Evolutionary conservation across 495 filamentous ascomycete genomes (phyloP).

Genomic region (Clavariopsis aquatica): DNA sequence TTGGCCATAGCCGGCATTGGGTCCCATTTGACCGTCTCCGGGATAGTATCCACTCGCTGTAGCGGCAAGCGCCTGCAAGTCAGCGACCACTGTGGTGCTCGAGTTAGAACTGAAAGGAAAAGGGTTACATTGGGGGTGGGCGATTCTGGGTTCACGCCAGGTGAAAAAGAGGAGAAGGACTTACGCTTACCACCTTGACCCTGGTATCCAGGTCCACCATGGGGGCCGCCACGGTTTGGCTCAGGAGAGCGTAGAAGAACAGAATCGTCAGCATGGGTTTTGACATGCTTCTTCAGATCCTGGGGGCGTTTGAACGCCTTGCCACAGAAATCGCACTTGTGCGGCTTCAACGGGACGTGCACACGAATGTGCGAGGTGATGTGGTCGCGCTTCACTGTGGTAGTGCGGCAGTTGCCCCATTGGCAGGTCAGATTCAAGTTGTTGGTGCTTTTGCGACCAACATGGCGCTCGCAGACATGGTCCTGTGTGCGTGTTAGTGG

Average conservation of each 20-base stretch:
- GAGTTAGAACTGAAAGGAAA: conserved; percentile 38
- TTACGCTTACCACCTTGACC: conserved; percentile 57
- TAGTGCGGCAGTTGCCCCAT: conserved; percentile 94
- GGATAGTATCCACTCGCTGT: conserved; percentile 47
- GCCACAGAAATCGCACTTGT: conserved; percentile 97
- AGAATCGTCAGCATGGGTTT: conserved; percentile 99
- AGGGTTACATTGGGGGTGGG: conserved; percentile 26
- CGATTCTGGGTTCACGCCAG: background rate
- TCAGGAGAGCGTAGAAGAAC: conserved; percentile 79
- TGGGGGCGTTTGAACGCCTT: conserved; percentile 99
- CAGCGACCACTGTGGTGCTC: conserved; percentile 46
- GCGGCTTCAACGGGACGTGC: conserved; percentile 95
- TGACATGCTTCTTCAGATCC: conserved; percentile 99
- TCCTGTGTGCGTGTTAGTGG: conserved; percentile 61
- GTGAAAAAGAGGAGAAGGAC: conserved; percentile 40
- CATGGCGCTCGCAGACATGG: conserved; percentile 97
- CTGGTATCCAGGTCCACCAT: conserved; percentile 57
- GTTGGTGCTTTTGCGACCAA: conserved; percentile 98
- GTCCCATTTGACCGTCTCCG: conserved; percentile 36
- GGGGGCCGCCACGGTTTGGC: conserved; percentile 53
- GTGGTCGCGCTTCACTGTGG: conserved; percentile 97
- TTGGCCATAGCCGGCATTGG: conserved; percentile 33
- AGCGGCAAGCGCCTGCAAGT: conserved; percentile 52
- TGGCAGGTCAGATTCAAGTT: conserved; percentile 97
- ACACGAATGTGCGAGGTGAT: conserved; percentile 99